A percentile compares a stretch with the other conserved stretches of the same genome.
These are phyloP conservation scores for Pseudozyma thailandica DNA, from an alignment of 1,284 basidiomycete species.

Conservation along the genomic window DNA sequence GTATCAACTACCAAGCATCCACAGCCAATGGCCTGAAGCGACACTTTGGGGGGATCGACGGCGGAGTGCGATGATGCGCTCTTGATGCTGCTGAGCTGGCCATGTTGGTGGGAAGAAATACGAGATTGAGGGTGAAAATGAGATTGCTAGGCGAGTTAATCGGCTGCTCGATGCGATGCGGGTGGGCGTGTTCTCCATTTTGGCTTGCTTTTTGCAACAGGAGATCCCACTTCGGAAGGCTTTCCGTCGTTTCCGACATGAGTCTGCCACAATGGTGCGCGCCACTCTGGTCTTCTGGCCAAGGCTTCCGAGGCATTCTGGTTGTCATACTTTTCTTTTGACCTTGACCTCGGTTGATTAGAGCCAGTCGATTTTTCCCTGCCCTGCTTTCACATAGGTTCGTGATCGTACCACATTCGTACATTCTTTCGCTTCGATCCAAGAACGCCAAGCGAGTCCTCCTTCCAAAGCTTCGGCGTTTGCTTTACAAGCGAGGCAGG, in stretches of 20 bases:
- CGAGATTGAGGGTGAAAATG: too few relatives aligned
- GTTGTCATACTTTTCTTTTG: neutral
- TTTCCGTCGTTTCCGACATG: constrained; percentile 12
- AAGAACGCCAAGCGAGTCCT: neutral
- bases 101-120: neutral
- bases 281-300: neutral
- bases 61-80: too few relatives aligned
- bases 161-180: constrained; percentile 1
- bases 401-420: too few relatives aligned
- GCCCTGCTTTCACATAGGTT: neutral
- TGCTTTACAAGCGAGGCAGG: constrained; percentile 10
- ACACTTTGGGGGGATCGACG: too few relatives aligned
- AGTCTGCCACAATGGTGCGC: neutral
- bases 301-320: neutral
- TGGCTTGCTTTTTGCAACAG: too few relatives aligned
- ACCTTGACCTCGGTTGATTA: neutral
- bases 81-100: neutral
- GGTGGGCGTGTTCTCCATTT: constrained; percentile 4
- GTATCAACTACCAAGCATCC: too few relatives aligned
- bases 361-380: neutral
- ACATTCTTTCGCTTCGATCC: constrained; percentile 11
- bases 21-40: too few relatives aligned
- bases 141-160: constrained; percentile 1
- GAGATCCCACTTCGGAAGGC: neutral
- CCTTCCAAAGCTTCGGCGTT: constrained; percentile 6